Conservation (phyloP, 2,329 filamentous ascomycete species). For the Canariomyces notabilis region DNA sequence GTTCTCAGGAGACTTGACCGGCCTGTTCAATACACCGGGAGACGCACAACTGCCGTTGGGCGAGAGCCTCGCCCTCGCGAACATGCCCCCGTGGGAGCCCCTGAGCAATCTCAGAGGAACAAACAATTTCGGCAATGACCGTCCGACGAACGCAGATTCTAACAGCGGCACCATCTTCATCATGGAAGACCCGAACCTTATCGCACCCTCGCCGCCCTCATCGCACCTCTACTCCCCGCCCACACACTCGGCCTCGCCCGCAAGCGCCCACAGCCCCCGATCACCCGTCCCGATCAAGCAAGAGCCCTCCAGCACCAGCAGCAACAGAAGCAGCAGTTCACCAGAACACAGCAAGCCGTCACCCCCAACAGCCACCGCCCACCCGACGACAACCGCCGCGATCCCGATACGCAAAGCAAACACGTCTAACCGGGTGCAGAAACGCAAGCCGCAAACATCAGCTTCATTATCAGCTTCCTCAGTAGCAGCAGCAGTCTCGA, state of each 20-base stretch:
- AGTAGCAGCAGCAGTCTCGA: constrained; percentile 41
- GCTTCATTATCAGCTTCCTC: constrained; percentile 27
- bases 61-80: constrained; percentile 28
- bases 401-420: constrained; percentile 25
- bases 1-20: constrained; percentile 5
- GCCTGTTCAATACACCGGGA: constrained; percentile 8
- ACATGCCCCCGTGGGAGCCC: constrained; percentile 41
- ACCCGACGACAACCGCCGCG: constrained; percentile 6
- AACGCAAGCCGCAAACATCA: constrained; percentile 20
- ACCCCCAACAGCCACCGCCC: not conserved
- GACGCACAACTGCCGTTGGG: constrained; percentile 10
- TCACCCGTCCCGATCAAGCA: constrained; percentile 19
- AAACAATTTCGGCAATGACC: not conserved
- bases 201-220: constrained; percentile 32
- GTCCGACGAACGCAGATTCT: constrained; percentile 11
- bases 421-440: constrained; percentile 11
- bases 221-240: constrained; percentile 21
- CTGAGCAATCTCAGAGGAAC: constrained; percentile 27
- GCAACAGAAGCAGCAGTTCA: no score
- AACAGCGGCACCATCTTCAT: constrained; percentile 31
- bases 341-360: constrained; percentile 2
- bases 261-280: constrained; percentile 21
- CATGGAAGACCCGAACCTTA: constrained; percentile 34
- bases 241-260: constrained; percentile 17
- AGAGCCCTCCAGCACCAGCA: constrained; percentile 13